Base-by-base conservation (phyloP, 257 asterid species). In the Fraxinus anomala region DNA sequence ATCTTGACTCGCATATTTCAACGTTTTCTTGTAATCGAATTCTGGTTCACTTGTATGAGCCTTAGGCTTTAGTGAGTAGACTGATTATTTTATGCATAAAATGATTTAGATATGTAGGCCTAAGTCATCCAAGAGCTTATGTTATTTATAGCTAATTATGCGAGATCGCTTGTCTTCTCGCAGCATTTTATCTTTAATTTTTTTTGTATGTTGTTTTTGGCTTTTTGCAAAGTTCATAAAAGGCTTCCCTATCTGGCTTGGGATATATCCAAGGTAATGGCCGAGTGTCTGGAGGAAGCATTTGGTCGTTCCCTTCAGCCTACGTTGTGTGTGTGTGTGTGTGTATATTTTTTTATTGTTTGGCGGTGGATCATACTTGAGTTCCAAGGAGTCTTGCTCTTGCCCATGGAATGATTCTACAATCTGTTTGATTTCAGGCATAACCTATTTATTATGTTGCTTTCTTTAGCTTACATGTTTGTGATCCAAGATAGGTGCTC, bases 401-500 rank as follows among this genome's bases (percentile, higher is more conserved):
- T 23, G 34, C 16, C 10, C 2, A 2, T 23, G 33, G 26, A 23
- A 61, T 11, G 24, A 61, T 4, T 61, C 2, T 2, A 23, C 30
- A 4, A 2, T 23, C 24, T 59, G 13, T 7, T 9, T n/a, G 23
- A n/a, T 59, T 59, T 26, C 68, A 1, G 9, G 31, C 12, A 30
- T 30, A 14, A 40, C 61, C 9, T 51, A 8, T 66, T 72, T 33
- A 66, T 3, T 70, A 7, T 17, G 28, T 40, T 16, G 37, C 14
- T 31, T 75, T 39, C 61, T 68, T 66, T 73, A 68, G 70, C 76
- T 87, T 80, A 78, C 79, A 72, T 77, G 73, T 80, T 59, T 68
- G 75, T 73, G 23, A 63, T 81, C 83, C 79, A 79, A 83, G 87
- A 56, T 76, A 89, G 94, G 86, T 90, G 96, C 87, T 88, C 96